Base-by-base conservation (phyloP, 2,329 filamentous ascomycete genomes). In the Cercospora janseana region DNA sequence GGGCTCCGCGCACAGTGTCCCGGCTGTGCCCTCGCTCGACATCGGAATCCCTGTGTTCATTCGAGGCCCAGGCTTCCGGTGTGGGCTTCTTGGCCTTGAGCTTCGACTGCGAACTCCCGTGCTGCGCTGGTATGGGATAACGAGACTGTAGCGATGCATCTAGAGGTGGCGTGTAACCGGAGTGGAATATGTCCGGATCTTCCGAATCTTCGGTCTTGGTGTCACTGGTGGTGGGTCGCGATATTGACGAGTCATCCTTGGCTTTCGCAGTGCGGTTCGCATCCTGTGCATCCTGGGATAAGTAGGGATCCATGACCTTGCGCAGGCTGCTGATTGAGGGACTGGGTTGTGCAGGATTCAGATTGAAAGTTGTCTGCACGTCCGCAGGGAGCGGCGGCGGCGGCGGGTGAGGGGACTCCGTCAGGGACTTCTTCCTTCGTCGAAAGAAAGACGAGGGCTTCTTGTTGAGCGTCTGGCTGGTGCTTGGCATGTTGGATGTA, bases 391-490 rank as follows among this genome's bases (percentile, higher is more conserved):
- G 59, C 34, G 75, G 70, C 56, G 68, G 79, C 23, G 84, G 69
- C 6, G 85, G 82, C 26, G 86, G 82, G 29, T 78, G 78, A 16
- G 81, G 77, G 35, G 69, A 66, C 56, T 94, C 90, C 10, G 82
- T 80, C 26, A 89, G 71, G 4, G 91, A 95, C 78, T 92, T 94
- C 79, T 97, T 97, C 56, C 91, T 81, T 52, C 93, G 80, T 55
- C 93, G 81, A 73, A 97, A 97, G 72, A 98, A 97, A 0, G 89
- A 92, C 1, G 92, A 94, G 3, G 88, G 82, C 69, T 96, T 96
- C 75, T 96, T 96, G 62, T 88, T 87, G 44, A 96, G 73, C 3
- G 65, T 48, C n/a, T 55, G 49, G 9, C 61, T 58, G 10, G 59
- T 52, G 23, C 55, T 21, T 31, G 54, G 49, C 31, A 32, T 41